Evolutionary conservation across 2,329 filamentous ascomycete genomes (phyloP), one percentile per base, ranked within the genome.

Genomic region (Pseudocercospora cruenta): DNA sequence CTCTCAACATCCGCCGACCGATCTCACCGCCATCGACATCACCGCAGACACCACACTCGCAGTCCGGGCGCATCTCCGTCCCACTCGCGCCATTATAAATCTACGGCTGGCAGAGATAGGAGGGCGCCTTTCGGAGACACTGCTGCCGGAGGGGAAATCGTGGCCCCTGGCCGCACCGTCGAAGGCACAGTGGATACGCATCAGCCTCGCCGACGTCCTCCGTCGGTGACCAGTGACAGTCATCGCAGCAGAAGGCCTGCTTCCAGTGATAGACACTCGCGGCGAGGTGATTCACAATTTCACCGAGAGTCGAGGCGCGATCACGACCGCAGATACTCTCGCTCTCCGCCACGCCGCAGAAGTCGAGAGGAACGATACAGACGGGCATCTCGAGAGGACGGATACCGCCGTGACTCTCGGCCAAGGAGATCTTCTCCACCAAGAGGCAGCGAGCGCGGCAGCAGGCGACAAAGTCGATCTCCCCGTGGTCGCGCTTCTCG

Each of bases 131-230:
- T 79, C 19, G 78, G 78, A 60, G 67, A 69, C 67, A 65, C 69
- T 64, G 67, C 69, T 58, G 68, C 45, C 39, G 61, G 63, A 60
- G 66, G 65, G 58, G 68, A 70, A 64, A 73, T 47, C 28, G 65
- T 72, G 70, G 71, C 70, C 62, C 59, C 64, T 26, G 66, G 64
- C 49, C 66, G 69, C 14, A 26, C 49, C 14, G 54, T 21, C 47
- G 39, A 59, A 53, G 76, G 78, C 65, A 71, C 74, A 26, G 79
- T 80, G 70, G 72, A 79, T 28, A 75, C 75, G 36, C 64, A 75
- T 12, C 69, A 72, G 63, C 80, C 78, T 47, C 79, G 77, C 55
- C 80, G 79, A 63, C 69, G 73, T 58, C 82, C 81, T 39, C 78
- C 73, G 14, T 82, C 81, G 14, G 72, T 69, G 66, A 80, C 81